Conservation (phyloP, 2,329 filamentous ascomycete species). For the Botryosphaeria dothidea region DNA sequence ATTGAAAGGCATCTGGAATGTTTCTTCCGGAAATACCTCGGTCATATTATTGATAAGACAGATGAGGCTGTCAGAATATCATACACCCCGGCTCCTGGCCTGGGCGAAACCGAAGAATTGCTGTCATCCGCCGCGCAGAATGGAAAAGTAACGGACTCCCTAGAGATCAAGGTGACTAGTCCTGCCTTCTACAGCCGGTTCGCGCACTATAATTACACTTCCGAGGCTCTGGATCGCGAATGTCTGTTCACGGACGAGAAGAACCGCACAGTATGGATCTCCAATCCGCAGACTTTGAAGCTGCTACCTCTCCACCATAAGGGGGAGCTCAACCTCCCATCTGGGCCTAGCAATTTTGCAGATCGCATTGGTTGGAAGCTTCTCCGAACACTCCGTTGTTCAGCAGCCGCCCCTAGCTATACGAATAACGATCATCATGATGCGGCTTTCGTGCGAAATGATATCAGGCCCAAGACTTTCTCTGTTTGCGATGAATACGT, state of each 20-base stretch:
- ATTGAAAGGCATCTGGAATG: constrained; percentile 48
- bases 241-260: constrained; percentile 52
- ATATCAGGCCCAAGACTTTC: constrained; percentile 39
- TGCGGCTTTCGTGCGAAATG: constrained; percentile 27
- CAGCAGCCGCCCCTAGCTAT: constrained; percentile 42
- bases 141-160: constrained; percentile 30
- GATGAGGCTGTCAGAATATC: constrained; percentile 49
- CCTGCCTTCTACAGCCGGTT: constrained; percentile 69
- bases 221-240: constrained; percentile 64
- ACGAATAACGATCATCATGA: not conserved
- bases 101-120: constrained; percentile 22
- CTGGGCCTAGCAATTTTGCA: constrained; percentile 8
- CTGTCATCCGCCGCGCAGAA: constrained; percentile 33
- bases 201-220: constrained; percentile 61
- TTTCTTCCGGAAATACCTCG: constrained; percentile 42
- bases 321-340: constrained; percentile 10
- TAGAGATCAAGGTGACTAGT: constrained; percentile 62
- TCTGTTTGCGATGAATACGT: constrained; percentile 45
- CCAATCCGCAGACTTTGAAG: constrained; percentile 46
- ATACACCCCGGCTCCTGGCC: constrained; percentile 55
- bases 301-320: constrained; percentile 42
- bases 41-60: constrained; percentile 51
- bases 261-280: constrained; percentile 60
- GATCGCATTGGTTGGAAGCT: constrained; percentile 39
- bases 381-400: constrained; percentile 40